Base-by-base conservation (phyloP, 192 early-diverging fungal species). In the Piromyces sp. region DNA sequence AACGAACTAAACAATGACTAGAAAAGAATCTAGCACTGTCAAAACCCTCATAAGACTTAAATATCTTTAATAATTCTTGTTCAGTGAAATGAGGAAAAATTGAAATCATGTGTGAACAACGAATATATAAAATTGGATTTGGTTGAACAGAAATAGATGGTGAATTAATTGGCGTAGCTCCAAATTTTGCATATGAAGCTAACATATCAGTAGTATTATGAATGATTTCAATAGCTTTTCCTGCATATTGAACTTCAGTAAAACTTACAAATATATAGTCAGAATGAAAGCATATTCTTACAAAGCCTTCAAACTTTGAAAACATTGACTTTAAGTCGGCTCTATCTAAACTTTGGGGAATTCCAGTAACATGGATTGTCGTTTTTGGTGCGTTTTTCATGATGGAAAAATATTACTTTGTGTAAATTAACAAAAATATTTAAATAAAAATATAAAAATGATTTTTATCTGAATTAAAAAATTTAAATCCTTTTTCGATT, bases 21-120 rank as follows among this genome's bases (percentile, higher is more conserved):
- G 88, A 84, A 78, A 89, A 89, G 80, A 89, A 89, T 17, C 88
- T 86, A 42, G 85, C 86, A 83, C 88, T 88, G 80, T 89, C 88
- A 82, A 87, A 89, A 30, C 88, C 88, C 30, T 88, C 87, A 80
- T 89, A 89, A 13, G 82, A 51, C 28, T 83, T 86, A 82, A 89
- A 88, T 22, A 89, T 88, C 36, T 85, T 84, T 36, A 86, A 83
- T 42, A 89, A 82, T 82, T 89, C 88, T 29, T 81, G 79, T 80
- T 89, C 88, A 6, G 88, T 86, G 51, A 89, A 87, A 78, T 88
- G 87, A 13, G 88, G 87, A 79, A 89, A 88, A 19, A 89, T 79
- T 80, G 83, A 83, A 33, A 88, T 86, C 51, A 68, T 68, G n/a
- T 68, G 51, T 9, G 51, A 68, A 68, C 51, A 68, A n/a, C 51